These are phyloP conservation scores for Vitis hybrid DNA, from an alignment of 177 flowering plant genomes.

Conservation along the genomic window DNA sequence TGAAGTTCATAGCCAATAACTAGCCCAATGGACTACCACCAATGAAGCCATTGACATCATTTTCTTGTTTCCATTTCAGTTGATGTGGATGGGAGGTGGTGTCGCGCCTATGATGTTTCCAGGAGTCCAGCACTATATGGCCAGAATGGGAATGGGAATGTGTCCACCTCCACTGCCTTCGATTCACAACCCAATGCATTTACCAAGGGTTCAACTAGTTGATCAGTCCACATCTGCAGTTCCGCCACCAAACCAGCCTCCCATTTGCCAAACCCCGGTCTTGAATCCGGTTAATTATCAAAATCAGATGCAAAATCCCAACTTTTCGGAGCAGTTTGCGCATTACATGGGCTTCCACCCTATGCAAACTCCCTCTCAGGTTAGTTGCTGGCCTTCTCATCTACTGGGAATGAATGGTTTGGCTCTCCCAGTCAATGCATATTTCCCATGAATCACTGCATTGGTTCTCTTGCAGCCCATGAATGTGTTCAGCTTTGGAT, in stretches of 20 bases:
- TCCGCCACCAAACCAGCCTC: slow-evolving; percentile 29
- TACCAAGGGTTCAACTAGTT: slow-evolving; percentile 43
- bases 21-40: not conserved
- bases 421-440: not conserved
- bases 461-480: slow-evolving; percentile 37
- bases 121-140: slow-evolving; percentile 34
- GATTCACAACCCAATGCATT: slow-evolving; percentile 36
- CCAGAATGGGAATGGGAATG: slow-evolving; percentile 37
- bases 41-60: not conserved
- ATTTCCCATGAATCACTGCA: not conserved
- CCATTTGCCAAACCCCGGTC: slow-evolving; percentile 28
- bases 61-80: slow-evolving; percentile 15
- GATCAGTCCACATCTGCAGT: slow-evolving; percentile 38
- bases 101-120: slow-evolving; percentile 50
- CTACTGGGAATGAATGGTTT: not conserved
- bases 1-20: not conserved
- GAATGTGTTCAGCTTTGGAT: slow-evolving; percentile 44
- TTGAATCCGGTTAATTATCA: slow-evolving; percentile 40
- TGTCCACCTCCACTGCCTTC: slow-evolving; percentile 31
- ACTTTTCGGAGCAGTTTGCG: slow-evolving; percentile 39
- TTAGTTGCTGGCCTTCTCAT: slow-evolving; percentile 5
- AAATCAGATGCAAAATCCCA: slow-evolving; percentile 41
- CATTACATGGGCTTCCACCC: slow-evolving; percentile 48
- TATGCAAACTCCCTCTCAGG: slow-evolving; percentile 47
- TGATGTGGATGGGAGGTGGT: slow-evolving; percentile 50